Base-by-base conservation (phyloP, 768 basidiomycete genomes). In the Tricholomella constricta region DNA sequence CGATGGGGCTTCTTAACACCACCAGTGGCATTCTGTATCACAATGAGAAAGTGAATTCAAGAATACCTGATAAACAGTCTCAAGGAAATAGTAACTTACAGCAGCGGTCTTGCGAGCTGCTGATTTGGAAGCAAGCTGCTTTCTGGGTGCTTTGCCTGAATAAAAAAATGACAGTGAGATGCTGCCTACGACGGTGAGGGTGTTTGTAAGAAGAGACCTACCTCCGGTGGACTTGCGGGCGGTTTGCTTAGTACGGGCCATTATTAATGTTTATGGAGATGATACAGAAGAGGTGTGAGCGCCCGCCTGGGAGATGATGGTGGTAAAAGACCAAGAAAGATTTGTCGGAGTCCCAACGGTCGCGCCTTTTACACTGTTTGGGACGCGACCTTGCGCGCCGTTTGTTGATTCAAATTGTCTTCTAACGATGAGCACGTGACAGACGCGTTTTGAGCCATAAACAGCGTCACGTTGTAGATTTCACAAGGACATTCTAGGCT, bases 1-100 rank as follows among this genome's bases (percentile, higher is more conserved):
- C 88, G 81, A 83, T 88, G 87, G 59, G 86, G 86, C 74, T 88
- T 88, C 83, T 89, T 89, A 69, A 89, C 84, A 69, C 84, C 85
- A 67, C 83, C 83, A 58, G 82, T 69, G 43, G 79, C 71, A 52
- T 71, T 73, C 77, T 78, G 52, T 23, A 63, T 51, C 23, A 55
- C 10, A 32, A 7, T 34, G 36, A 36, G 52, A 45, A 44, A 52
- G 36, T 55, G 17, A 27, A 46, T 10, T 9, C 3, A 5, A 23
- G 10, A 40, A 27, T 20, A 15, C 12, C 15, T 32, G 27, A 20
- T 36, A 45, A 36, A 32, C 29, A 25, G 41, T 27, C 7, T 15
- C 42, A 17, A 48, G n/a, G 29, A 1, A 36, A 29, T 34, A 20
- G 3, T 12, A 70, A n/a, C 75, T 57, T 41, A 78, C 76, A 6